Base-by-base conservation (phyloP, 306 rosid genomes). In the Hippophae gyantsensis region DNA sequence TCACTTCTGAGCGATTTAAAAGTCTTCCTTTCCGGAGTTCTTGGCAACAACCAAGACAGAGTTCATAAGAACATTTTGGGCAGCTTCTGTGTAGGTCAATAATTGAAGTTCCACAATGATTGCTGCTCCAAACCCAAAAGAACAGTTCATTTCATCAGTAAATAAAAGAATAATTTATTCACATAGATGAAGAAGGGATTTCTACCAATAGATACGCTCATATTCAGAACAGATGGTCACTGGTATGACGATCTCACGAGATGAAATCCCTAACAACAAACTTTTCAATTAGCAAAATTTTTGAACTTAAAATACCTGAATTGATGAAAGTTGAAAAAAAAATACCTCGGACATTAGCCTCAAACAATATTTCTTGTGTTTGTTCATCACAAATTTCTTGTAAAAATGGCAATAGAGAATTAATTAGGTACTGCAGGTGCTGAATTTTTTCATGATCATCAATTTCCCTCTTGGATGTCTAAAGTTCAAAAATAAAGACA, bases 61-160 rank as follows among this genome's bases (percentile, higher is more conserved):
- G 81, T 69, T 87, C 93, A 68, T 69, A 87, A 27, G 76, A 72
- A 72, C 93, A 87, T 18, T 66, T 54, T 53, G 86, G 82, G 75
- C 95, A 87, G 81, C 82, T 84, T 66, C 89, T 75, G 64, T 87
- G 89, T 51, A 87, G 77, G 52, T 87, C 93, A 58, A 75, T 49
- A 52, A 88, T 88, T 76, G 96, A 88, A 66, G 94, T 88, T 58
- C 93, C 95, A 80, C 95, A 87, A 59, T 78, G 80, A 60, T 87
- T 68, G 72, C 95, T 87, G 74, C 67, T 69, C 78, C 77, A 78
- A 49, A 12, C 60, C 55, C 69, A 56, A 48, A 62, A 58, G 56
- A 56, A 23, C 12, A 46, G 65, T 57, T 46, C 49, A 42, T 53
- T 46, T 53, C 12, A 56, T 43, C 43, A 63, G 56, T 41, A 50